Percentiles rank a stretch among this genome's conserved stretches.
These are phyloP conservation scores for Avicennia marina DNA, from an alignment of 257 asterid genomes.

Conservation along the genomic window DNA sequence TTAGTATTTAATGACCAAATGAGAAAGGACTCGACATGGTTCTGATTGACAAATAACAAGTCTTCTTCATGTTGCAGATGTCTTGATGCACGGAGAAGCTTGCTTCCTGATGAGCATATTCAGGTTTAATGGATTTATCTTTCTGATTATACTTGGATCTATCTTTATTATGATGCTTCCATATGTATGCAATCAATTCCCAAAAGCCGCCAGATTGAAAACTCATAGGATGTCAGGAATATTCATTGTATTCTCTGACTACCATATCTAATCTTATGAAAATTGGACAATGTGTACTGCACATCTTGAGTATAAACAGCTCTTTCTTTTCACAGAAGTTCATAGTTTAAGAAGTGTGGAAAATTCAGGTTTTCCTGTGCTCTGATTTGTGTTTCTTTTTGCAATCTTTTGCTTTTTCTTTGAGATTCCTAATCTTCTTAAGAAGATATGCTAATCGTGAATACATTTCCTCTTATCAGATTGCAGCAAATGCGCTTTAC, in stretches of 20 bases:
- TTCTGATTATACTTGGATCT: neutral
- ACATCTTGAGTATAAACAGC: no score
- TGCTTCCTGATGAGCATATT: constrained; percentile 66
- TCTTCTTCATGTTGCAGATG: constrained; percentile 54
- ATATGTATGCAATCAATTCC: neutral
- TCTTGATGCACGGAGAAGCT: constrained; percentile 58
- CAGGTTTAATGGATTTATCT: constrained; percentile 56
- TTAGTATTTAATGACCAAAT: constrained; percentile 18
- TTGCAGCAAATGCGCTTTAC: constrained; percentile 64
- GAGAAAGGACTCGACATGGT: constrained; percentile 14
- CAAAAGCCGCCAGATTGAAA: neutral
- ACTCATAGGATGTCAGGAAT: neutral
- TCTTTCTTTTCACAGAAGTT: no score
- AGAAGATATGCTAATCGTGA: constrained; percentile 10
- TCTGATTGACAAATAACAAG: constrained; percentile 22
- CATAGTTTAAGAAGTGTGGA: no score
- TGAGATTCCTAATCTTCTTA: constrained; percentile 1
- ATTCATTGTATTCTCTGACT: constrained; percentile 2
- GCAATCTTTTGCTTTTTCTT: neutral
- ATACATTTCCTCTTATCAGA: constrained; percentile 36
- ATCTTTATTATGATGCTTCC: neutral
- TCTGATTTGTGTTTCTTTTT: no score
- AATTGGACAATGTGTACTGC: no score
- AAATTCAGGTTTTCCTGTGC: no score
- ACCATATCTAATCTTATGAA: neutral